phyloP scores from a whole-genome alignment of 1,139 yeast genomes.

The Geotrichum carabidarum region DNA sequence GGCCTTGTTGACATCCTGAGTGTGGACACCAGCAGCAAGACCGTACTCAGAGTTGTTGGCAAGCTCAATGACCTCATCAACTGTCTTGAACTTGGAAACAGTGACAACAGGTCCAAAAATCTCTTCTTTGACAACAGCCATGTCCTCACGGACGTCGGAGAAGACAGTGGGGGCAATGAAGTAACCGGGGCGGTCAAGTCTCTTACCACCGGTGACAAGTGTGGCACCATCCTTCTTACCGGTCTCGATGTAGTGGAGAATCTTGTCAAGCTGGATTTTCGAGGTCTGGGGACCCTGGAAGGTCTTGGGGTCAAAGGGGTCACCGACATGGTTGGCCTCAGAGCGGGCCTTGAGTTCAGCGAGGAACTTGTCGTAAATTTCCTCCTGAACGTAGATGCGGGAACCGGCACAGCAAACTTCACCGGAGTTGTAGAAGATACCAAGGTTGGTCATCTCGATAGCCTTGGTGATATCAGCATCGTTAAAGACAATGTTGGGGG shows the following conservation, averaged over 20 bases:
- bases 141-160: slow-evolving; percentile 59
- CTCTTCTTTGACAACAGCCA: slow-evolving; percentile 67
- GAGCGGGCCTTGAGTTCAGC: slow-evolving; percentile 47
- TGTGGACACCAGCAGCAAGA: slow-evolving; percentile 79
- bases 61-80: slow-evolving; percentile 63
- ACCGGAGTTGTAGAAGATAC: slow-evolving; percentile 77
- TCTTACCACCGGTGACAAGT: slow-evolving; percentile 49
- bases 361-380: slow-evolving; percentile 62
- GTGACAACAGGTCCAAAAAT: slow-evolving; percentile 92
- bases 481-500: slow-evolving; percentile 71
- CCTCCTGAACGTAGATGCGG: slow-evolving; percentile 72
- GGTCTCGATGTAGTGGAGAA: slow-evolving; percentile 54
- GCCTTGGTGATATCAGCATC: slow-evolving; percentile 67
- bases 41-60: slow-evolving; percentile 78
- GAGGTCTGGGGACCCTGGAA: slow-evolving; percentile 74
- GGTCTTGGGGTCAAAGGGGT: slow-evolving; percentile 41
- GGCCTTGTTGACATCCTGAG: slow-evolving; percentile 56
- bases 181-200: slow-evolving; percentile 54
- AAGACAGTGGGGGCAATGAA: slow-evolving; percentile 77
- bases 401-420: slow-evolving; percentile 90
- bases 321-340: slow-evolving; percentile 45
- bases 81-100: slow-evolving; percentile 61
- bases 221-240: slow-evolving; percentile 70
- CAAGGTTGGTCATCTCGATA: slow-evolving; percentile 53
- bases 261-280: slow-evolving; percentile 58